A percentile compares a stretch with the other conserved stretches of the same genome.
These are phyloP conservation scores for Lepidium sativum DNA, from an alignment of 345 rosid genomes.

Conservation along the genomic window DNA sequence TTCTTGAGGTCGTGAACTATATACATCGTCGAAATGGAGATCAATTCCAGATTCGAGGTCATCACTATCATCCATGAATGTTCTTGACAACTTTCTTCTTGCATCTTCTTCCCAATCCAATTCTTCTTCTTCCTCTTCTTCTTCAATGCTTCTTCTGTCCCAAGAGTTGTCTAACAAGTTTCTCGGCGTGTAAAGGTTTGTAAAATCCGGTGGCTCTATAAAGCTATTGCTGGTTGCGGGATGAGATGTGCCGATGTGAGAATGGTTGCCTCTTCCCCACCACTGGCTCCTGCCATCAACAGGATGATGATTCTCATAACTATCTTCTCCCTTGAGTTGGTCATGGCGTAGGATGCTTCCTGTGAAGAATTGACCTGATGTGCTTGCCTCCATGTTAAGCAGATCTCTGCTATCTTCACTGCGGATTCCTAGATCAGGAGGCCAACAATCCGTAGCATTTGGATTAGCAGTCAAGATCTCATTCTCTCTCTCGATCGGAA, in stretches of 20 bases:
- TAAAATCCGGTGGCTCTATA: slow-evolving; percentile 67
- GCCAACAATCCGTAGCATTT: slow-evolving; percentile 42
- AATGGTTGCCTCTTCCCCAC: slow-evolving; percentile 68
- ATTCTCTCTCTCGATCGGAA: slow-evolving; percentile 21
- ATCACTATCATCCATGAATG: slow-evolving; percentile 27
- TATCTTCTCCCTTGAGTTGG: slow-evolving; percentile 35
- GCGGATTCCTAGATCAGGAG: slow-evolving; percentile 28
- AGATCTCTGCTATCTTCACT: slow-evolving; percentile 28
- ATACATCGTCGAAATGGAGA: slow-evolving; percentile 83
- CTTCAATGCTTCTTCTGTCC: slow-evolving; percentile 22
- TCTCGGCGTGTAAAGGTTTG: slow-evolving; percentile 5
- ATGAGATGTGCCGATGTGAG: slow-evolving; percentile 18
- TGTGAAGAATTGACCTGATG: slow-evolving; percentile 56
- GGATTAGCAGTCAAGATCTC: slow-evolving; percentile 24
- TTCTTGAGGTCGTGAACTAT: slow-evolving; percentile 51
- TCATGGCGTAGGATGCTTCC: slow-evolving; percentile 56
- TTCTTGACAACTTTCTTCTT: slow-evolving; percentile 32
- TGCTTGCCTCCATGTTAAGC: slow-evolving; percentile 58
- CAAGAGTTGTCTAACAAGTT: slow-evolving; percentile 25
- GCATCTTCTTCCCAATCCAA: slow-evolving; percentile 35
- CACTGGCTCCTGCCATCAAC: slow-evolving; percentile 42
- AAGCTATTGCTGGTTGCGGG: slow-evolving; percentile 35
- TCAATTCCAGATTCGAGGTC: slow-evolving; percentile 51
- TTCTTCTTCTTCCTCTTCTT: slow-evolving; percentile 38
- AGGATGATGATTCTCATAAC: slow-evolving; percentile 23